Conservation (phyloP, 768 basidiomycete species). For the Myochromella boudieri region DNA sequence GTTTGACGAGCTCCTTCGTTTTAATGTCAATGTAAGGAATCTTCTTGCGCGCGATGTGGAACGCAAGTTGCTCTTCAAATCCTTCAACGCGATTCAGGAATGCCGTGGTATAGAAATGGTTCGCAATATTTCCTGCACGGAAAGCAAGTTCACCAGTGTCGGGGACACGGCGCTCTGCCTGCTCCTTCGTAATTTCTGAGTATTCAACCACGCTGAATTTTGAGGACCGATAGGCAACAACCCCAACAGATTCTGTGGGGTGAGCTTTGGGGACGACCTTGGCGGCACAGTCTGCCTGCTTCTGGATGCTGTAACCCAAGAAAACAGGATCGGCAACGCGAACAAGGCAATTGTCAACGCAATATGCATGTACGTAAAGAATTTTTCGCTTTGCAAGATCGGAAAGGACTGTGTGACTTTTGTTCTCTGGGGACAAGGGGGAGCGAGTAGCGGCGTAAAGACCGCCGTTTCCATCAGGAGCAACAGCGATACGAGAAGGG, state of each 20-base stretch:
- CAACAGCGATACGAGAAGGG: constrained; percentile 80
- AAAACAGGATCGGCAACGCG: constrained; percentile 97
- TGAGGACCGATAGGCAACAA: constrained; percentile 81
- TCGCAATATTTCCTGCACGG: constrained; percentile 96
- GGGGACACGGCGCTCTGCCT: constrained; percentile 73
- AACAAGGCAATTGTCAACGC: constrained; percentile 99
- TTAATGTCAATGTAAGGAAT: constrained; percentile 79
- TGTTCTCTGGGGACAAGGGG: constrained; percentile 61
- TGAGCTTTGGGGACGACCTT: constrained; percentile 92
- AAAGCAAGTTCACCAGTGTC: constrained; percentile 78
- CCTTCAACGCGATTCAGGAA: constrained; percentile 78
- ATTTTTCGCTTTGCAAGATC: constrained; percentile 78
- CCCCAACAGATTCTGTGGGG: constrained; percentile 92
- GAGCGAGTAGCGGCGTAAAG: constrained; percentile 90
- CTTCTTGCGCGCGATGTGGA: constrained; percentile 98
- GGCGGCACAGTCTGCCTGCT: constrained; percentile 87
- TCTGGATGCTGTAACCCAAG: constrained; percentile 89
- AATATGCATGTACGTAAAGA: constrained; percentile 90
- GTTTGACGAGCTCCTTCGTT: constrained; percentile 72
- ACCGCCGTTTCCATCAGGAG: constrained; percentile 97
- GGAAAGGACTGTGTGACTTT: constrained; percentile 73
- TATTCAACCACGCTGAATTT: constrained; percentile 96
- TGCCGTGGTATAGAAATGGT: constrained; percentile 93
- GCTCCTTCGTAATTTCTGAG: constrained; percentile 89
- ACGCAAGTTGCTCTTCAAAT: constrained; percentile 88